phyloP scores from a whole-genome alignment of 345 rosid species.

The Alliaria petiolata region DNA sequence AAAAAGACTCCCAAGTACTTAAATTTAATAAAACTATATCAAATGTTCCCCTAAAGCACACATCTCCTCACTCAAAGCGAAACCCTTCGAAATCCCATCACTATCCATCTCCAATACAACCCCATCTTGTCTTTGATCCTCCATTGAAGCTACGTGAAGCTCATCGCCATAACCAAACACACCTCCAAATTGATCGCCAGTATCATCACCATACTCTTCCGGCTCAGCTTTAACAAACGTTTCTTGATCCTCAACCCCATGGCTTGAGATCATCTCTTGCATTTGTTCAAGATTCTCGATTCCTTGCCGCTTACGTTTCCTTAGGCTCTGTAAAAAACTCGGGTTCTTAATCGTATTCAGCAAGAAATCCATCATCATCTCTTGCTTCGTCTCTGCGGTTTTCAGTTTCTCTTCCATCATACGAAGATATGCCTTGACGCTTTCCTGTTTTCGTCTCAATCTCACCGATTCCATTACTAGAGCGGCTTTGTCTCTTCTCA shows the following conservation, averaged over 20 bases:
- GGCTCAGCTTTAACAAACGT: slow-evolving; percentile 46
- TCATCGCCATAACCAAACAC: slow-evolving; percentile 31
- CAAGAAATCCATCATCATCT: slow-evolving; percentile 58
- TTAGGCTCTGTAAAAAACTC: slow-evolving; percentile 37
- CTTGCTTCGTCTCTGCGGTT: slow-evolving; percentile 49
- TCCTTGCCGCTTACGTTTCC: slow-evolving; percentile 43
- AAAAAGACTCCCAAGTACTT: neutral
- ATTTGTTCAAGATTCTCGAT: slow-evolving; percentile 30
- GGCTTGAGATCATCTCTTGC: neutral
- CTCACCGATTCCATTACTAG: slow-evolving; percentile 50
- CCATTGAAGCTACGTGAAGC: slow-evolving; percentile 18
- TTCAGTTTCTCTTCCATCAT: slow-evolving; percentile 48
- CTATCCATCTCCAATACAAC: slow-evolving; percentile 20
- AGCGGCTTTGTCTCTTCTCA: slow-evolving; percentile 49
- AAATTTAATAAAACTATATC: neutral
- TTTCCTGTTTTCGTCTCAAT: slow-evolving; percentile 53
- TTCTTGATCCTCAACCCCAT: slow-evolving; percentile 12
- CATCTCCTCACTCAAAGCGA: slow-evolving; percentile 43
- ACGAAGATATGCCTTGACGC: slow-evolving; percentile 41
- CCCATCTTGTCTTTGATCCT: slow-evolving; percentile 18
- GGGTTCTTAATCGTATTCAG: slow-evolving; percentile 54
- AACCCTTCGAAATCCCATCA: slow-evolving; percentile 48
- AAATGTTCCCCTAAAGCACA: slow-evolving; percentile 26
- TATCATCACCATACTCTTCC: slow-evolving; percentile 34
- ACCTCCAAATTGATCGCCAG: slow-evolving; percentile 32